Evolutionary conservation across 345 rosid genomes (phyloP), one percentile per base, ranked within the genome.

Genomic region (Linum lewisii): DNA sequence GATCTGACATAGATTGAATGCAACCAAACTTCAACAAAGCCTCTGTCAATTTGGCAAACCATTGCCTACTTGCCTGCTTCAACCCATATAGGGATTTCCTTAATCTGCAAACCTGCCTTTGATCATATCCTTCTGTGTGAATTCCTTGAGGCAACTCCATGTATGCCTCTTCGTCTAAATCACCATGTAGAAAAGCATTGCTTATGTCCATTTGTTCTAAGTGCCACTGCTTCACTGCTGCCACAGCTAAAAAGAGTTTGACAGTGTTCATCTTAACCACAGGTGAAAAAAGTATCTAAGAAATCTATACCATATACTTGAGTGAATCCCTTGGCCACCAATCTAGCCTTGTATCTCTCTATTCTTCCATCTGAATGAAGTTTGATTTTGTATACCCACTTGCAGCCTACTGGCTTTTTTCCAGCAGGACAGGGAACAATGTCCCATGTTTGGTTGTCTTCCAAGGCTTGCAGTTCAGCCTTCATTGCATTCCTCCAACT

Each of bases 131-230:
- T 29, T 4, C 11, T 22, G 2, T 8, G 11, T 19, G 21, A 8
- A 29, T 5, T 5, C 55, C 55, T n/a, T 1, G 21, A 18, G 55
- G 55, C 13, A 51, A 9, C 19, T 51, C 11, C 55, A 51, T 51
- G 55, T 51, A 51, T 11, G 19, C 55, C 21, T n/a, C 55, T 51
- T 51, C 55, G 13, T 51, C 19, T 51, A 51, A 19, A 22, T 51
- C 55, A 5, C 21, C 55, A n/a, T 51, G 20, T 4, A 51, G 21
- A 14, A 16, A 51, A 3, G 55, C 55, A 11, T 51, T 51, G 55
- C 11, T 51, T 14, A 51, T 11, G 24, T 51, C 55, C 22, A 51
- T 19, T 9, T 51, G 55, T 10, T 51, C 21, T 5, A 51, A 19
- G 24, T 51, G 20, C 55, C 55, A 51, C 13, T 19, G 6, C 19